phyloP scores from a whole-genome alignment of 169 alveolate genomes.

The Theileria luwenshuni region DNA sequence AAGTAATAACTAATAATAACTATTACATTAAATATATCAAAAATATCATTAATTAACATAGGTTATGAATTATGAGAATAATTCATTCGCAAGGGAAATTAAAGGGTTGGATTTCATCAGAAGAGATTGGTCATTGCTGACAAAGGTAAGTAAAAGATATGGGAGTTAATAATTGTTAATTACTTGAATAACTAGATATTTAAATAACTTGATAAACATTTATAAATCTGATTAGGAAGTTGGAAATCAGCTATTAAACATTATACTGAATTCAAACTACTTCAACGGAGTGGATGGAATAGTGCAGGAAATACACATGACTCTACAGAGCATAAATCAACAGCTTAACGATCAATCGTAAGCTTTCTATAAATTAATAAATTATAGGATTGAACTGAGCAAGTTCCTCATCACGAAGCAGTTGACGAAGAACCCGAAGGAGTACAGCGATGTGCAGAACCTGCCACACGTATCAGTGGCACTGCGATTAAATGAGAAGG shows the following conservation, averaged over 20 bases:
- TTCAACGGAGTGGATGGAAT: constrained; percentile 70
- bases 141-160: constrained; percentile 84
- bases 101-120: constrained; percentile 98
- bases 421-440: constrained; percentile 90
- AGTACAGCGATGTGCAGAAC: constrained; percentile 86
- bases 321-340: constrained; percentile 78
- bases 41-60: constrained; percentile 4
- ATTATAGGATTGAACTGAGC: constrained; percentile 79
- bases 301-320: constrained; percentile 84
- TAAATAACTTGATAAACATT: not conserved
- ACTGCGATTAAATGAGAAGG: constrained; percentile 82
- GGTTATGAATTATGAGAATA: constrained; percentile 78
- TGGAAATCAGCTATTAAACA: constrained; percentile 31
- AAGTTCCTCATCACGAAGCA: constrained; percentile 92
- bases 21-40: not conserved
- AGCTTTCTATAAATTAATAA: not conserved
- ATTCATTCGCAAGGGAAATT: constrained; percentile 84
- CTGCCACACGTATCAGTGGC: constrained; percentile 95
- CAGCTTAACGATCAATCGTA: constrained; percentile 77
- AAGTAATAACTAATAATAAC: too few relatives aligned
- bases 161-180: not conserved
- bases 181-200: not conserved
- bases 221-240: constrained; percentile 37
- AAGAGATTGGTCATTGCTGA: constrained; percentile 96
- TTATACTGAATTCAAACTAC: constrained; percentile 37